Evolutionary conservation across 805 yeast genomes (phyloP).

Genomic region (Starmerella bombi): DNA sequence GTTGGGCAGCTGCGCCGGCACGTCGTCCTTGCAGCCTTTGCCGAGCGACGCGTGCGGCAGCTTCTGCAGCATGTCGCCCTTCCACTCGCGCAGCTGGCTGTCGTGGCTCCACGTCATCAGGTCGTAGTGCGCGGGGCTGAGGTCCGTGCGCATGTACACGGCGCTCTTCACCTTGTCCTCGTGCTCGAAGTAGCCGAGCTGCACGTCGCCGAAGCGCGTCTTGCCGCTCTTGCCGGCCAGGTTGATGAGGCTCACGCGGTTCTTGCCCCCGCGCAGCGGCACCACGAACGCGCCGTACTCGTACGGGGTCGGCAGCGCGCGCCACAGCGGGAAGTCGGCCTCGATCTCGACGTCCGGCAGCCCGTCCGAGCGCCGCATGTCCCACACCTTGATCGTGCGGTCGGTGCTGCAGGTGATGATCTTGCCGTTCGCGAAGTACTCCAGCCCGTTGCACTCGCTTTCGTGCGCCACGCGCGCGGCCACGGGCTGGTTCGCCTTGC

Average conservation of each 20-base stretch:
- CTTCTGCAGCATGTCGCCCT: conserved; percentile 5
- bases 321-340: conserved; percentile 74
- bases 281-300: conserved; percentile 78
- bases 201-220: conserved; percentile 31
- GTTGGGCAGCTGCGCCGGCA: conserved; percentile 6
- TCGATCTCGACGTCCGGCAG: conserved; percentile 40
- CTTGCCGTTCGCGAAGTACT: conserved; percentile 55
- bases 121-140: conserved; percentile 54
- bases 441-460: conserved; percentile 83
- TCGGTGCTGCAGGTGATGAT: conserved; percentile 81
- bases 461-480: conserved; percentile 56
- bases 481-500: conserved; percentile 70
- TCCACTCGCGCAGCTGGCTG: conserved; percentile 74
- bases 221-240: conserved; percentile 8
- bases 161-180: conserved; percentile 76
- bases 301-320: conserved; percentile 81
- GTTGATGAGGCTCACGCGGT: conserved; percentile 41
- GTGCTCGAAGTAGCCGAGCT: conserved; percentile 65
- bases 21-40: conserved; percentile 17
- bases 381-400: conserved; percentile 70
- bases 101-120: conserved; percentile 91
- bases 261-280: conserved; percentile 80
- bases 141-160: conserved; percentile 65
- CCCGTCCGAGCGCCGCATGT: conserved; percentile 21
- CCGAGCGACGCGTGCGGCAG: conserved; percentile 16